Conservation (phyloP, 2,329 filamentous ascomycete species). For the Fusarium dlaminii region DNA sequence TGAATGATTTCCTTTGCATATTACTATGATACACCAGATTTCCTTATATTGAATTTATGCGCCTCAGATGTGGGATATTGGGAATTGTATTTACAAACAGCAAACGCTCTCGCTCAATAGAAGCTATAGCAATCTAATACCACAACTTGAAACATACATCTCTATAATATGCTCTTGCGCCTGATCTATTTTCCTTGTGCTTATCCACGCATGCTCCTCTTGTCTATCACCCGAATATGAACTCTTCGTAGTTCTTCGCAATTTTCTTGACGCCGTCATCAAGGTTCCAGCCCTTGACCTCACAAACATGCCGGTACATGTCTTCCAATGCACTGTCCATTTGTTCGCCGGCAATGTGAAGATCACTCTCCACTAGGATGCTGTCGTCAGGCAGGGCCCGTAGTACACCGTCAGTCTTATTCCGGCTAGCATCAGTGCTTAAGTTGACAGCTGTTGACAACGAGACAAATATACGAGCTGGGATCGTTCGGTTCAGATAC, state of each 20-base stretch:
- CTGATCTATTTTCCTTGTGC: not conserved
- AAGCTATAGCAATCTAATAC: slow-evolving; percentile 30
- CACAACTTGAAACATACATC: slow-evolving; percentile 11
- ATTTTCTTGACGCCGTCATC: slow-evolving; percentile 75
- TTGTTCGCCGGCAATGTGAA: slow-evolving; percentile 80
- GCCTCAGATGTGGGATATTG: slow-evolving; percentile 10
- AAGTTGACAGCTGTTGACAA: slow-evolving; percentile 89
- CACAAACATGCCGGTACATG: slow-evolving; percentile 79
- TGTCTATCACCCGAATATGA: slow-evolving; percentile 69
- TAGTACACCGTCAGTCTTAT: slow-evolving; percentile 71
- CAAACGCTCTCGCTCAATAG: slow-evolving; percentile 9
- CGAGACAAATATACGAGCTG: slow-evolving; percentile 84
- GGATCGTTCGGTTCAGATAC: slow-evolving; percentile 78
- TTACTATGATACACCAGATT: slow-evolving; percentile 26
- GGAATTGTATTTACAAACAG: not conserved
- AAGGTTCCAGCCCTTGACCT: slow-evolving; percentile 79
- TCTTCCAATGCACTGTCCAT: slow-evolving; percentile 85
- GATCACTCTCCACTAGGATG: slow-evolving; percentile 88
- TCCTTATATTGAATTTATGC: slow-evolving; percentile 14
- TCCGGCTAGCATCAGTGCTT: slow-evolving; percentile 56
- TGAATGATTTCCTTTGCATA: slow-evolving; percentile 21
- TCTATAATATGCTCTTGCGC: not conserved
- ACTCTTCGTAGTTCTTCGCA: slow-evolving; percentile 79
- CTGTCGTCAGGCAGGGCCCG: slow-evolving; percentile 78
- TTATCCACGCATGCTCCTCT: not conserved